phyloP scores from a whole-genome alignment of 768 basidiomycete genomes.

The Tulasnella calospora region DNA sequence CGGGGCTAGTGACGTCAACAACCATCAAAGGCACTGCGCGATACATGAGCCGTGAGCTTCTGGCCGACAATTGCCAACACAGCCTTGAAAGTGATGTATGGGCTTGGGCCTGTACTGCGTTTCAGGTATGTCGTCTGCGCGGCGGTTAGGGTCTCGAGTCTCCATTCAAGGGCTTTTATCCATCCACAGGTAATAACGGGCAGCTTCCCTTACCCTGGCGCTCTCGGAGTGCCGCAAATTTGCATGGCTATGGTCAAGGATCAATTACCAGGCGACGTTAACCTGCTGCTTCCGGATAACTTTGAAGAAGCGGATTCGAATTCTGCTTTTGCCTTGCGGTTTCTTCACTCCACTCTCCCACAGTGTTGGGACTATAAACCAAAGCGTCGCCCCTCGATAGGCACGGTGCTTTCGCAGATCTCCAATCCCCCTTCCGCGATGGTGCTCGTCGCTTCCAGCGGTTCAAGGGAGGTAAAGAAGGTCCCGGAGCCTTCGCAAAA shows the following conservation, averaged over 20 bases:
- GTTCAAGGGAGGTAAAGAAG: no score
- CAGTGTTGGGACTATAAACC: background rate
- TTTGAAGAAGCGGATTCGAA: background rate
- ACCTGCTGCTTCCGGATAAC: background rate
- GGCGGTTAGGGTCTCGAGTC: no score
- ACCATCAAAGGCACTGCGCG: background rate
- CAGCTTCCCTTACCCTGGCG: background rate
- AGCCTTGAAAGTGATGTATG: background rate
- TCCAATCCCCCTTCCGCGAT: no score
- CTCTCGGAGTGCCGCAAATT: background rate
- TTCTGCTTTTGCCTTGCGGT: background rate
- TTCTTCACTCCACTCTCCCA: background rate
- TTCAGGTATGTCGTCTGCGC: background rate
- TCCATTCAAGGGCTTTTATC: background rate
- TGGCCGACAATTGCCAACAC: background rate
- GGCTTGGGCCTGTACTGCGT: background rate
- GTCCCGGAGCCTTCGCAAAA: no score
- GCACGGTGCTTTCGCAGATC: no score
- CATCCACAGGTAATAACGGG: background rate
- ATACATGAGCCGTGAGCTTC: background rate
- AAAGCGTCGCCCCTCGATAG: background rate
- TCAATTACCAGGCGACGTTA: background rate
- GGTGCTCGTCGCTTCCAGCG: no score
- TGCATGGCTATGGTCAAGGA: background rate
- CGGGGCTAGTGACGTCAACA: background rate